Conservation (phyloP, 345 rosid species). For the Adansonia digitata region DNA sequence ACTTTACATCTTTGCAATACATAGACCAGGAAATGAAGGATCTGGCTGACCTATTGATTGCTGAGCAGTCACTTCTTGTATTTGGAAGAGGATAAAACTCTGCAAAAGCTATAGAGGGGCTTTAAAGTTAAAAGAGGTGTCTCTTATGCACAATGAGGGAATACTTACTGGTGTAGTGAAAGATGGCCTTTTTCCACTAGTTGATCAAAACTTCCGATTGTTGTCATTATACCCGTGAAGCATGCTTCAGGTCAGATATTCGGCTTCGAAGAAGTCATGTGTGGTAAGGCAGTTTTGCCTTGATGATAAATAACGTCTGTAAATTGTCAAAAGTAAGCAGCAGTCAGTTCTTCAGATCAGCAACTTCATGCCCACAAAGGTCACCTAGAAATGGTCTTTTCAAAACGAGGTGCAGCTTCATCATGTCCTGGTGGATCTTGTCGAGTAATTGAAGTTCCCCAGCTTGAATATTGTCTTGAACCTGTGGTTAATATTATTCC, state of each 20-base stretch:
- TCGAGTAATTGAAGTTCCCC: slow-evolving; percentile 81
- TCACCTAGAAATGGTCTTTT: slow-evolving; percentile 68
- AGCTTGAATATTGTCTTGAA: slow-evolving; percentile 88
- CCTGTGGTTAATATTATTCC: slow-evolving; percentile 83
- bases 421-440: slow-evolving; percentile 63
- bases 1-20: slow-evolving; percentile 39
- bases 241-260: slow-evolving; percentile 66
- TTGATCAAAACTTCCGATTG: slow-evolving; percentile 82
- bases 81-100: slow-evolving; percentile 94
- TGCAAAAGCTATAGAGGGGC: slow-evolving; percentile 95
- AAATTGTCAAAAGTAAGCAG: slow-evolving; percentile 56
- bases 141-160: slow-evolving; percentile 98
- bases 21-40: slow-evolving; percentile 80
- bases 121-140: slow-evolving; percentile 85
- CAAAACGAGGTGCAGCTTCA: slow-evolving; percentile 74
- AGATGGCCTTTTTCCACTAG: slow-evolving; percentile 94
- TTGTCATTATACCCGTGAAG: slow-evolving; percentile 80
- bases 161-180: slow-evolving; percentile 99
- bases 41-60: slow-evolving; percentile 65
- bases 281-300: background rate
- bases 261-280: background rate
- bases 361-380: slow-evolving; percentile 94
- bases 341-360: slow-evolving; percentile 92
- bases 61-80: slow-evolving; percentile 85
- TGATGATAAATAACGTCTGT: slow-evolving; percentile 8